These are phyloP conservation scores for Kodamaea fungicola DNA, from an alignment of 1,139 yeast genomes.

Conservation along the genomic window DNA sequence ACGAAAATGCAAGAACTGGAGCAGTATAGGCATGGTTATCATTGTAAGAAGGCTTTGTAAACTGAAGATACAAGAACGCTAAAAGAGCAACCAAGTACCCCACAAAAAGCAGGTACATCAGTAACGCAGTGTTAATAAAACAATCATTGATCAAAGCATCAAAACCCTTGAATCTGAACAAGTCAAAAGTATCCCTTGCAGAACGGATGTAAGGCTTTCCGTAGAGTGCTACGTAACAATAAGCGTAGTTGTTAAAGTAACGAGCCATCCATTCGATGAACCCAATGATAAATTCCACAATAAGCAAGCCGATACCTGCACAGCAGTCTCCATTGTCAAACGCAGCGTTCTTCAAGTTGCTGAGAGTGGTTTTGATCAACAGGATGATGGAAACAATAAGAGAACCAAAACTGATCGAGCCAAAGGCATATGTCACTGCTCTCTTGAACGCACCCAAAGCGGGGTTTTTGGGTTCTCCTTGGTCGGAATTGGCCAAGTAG, in stretches of 20 bases:
- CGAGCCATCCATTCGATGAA: slow-evolving; percentile 75
- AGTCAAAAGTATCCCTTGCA: slow-evolving; percentile 79
- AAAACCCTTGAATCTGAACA: slow-evolving; percentile 75
- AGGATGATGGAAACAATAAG: slow-evolving; percentile 76
- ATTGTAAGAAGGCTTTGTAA: slow-evolving; percentile 73
- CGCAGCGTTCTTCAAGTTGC: slow-evolving; percentile 50
- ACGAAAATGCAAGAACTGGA: slow-evolving; percentile 74
- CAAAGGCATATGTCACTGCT: slow-evolving; percentile 83
- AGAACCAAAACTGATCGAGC: slow-evolving; percentile 88
- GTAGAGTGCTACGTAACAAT: slow-evolving; percentile 81
- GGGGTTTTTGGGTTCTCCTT: slow-evolving; percentile 78
- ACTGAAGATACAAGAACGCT: slow-evolving; percentile 66
- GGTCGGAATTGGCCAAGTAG: slow-evolving; percentile 70
- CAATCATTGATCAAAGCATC: slow-evolving; percentile 86
- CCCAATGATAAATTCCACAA: slow-evolving; percentile 59
- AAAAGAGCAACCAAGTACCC: slow-evolving; percentile 68
- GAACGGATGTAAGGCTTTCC: slow-evolving; percentile 75
- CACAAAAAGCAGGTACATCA: slow-evolving; percentile 67
- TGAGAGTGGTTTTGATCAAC: slow-evolving; percentile 50
- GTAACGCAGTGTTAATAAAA: slow-evolving; percentile 71
- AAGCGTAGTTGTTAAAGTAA: slow-evolving; percentile 89
- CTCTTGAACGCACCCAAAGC: slow-evolving; percentile 80
- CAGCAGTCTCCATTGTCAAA: slow-evolving; percentile 53
- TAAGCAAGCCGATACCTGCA: slow-evolving; percentile 52
- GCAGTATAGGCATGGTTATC: slow-evolving; percentile 64